Evolutionary conservation across 306 rosid genomes (phyloP), one percentile per base, ranked within the genome.

Genomic region (Begonia peltatifolia): DNA sequence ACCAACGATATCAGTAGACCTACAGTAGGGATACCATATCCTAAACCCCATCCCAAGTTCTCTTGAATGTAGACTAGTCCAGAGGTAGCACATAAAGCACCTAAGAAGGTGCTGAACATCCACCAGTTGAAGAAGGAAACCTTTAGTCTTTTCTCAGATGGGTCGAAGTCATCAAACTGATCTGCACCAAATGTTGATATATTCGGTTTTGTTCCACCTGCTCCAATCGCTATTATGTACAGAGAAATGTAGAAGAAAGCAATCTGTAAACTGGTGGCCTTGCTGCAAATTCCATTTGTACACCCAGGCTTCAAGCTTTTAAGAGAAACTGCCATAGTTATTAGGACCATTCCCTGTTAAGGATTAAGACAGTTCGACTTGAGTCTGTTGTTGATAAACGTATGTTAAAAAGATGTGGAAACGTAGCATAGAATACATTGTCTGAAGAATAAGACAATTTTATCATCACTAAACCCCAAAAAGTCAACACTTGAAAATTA

Each of bases 71-170:
- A 85, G 55, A 81, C 87, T 14, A 85, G 70, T 23, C 82, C 68
- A n/a, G 73, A 25, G 1, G 87, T 76, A 47, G 92, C 95, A 12
- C 63, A 11, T 8, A 85, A 51, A 44, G 76, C 75, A 2, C 92
- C 95, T 15, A 74, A 58, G 67, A 74, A 74, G 41, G 81, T 56
- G 72, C 75, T 76, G 67, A 79, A 85, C 65, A 72, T 61, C 92
- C 95, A 85, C 92, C 92, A 85, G 63, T 82, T 85, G 81, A 85
- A 85, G 72, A 72, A 85, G 2, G 95, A 85, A 7, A 65, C 92
- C 59, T 82, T 85, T 2, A 61, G 67, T 61, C 60, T 46, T 54
- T 70, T 82, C 56, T 85, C 95, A 0, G 23, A 13, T 5, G 76
- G 74, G 41, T 63, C 63, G 56, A 60, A 82, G 30, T 85, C 95